A percentile compares a stretch with the other conserved stretches of the same genome.
Conservation (phyloP, 2,329 filamentous ascomycete genomes). For the Trichophyton simii region DNA sequence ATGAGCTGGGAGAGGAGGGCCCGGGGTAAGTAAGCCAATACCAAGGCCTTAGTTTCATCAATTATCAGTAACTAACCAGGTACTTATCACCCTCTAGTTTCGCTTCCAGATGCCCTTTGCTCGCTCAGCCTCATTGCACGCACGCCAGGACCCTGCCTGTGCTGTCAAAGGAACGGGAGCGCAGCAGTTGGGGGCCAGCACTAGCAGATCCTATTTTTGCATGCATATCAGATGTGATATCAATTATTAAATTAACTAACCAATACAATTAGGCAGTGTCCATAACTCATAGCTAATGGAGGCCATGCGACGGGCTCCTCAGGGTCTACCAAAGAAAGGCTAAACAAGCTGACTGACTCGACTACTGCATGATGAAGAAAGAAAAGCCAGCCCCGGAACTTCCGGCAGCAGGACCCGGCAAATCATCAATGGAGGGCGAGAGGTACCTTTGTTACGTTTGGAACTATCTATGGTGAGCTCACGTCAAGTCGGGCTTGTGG, state of each 20-base stretch:
- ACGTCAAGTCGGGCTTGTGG: too few relatives aligned
- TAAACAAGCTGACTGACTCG: too few relatives aligned
- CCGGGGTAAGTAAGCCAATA: background rate
- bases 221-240: background rate
- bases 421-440: background rate
- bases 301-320: too few relatives aligned
- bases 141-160: background rate
- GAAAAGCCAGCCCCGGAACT: background rate
- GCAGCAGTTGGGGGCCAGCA: background rate
- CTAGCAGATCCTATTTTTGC: background rate
- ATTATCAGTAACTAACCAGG: background rate
- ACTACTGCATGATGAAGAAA: background rate
- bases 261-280: too few relatives aligned
- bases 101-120: background rate
- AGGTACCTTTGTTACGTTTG: too few relatives aligned
- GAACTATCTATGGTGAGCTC: too few relatives aligned
- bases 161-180: background rate
- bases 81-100: background rate
- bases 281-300: too few relatives aligned
- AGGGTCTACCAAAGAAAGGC: background rate
- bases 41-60: background rate
- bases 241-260: background rate
- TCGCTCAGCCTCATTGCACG: background rate
- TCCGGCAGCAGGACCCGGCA: background rate
- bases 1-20: too few relatives aligned